Percentiles rank a stretch among this genome's conserved stretches.
These are phyloP conservation scores for Asterella californica DNA, from an alignment of 225 moss, liverwort and hornwort genomes.

Conservation along the genomic window DNA sequence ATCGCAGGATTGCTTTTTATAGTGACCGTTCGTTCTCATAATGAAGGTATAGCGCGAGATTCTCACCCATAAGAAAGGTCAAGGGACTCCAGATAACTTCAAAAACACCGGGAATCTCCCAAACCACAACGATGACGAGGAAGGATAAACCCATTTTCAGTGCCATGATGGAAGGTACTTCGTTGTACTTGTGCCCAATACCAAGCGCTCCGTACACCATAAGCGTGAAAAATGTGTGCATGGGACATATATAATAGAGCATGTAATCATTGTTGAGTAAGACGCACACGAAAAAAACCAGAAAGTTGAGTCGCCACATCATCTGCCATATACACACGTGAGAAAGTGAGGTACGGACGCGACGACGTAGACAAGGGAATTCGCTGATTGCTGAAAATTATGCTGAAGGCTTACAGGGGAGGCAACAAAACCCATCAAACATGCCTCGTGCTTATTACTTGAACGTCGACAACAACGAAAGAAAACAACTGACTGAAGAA, in stretches of 20 bases:
- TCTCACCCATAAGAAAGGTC: conserved; percentile 75
- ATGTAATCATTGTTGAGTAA: conserved; percentile 93
- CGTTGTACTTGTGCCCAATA: conserved; percentile 82
- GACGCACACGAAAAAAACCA: conserved; percentile 84
- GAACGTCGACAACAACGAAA: neutral
- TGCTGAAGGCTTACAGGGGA: neutral
- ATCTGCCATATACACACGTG: conserved; percentile 48
- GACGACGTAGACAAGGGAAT: neutral
- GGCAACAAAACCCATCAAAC: no score
- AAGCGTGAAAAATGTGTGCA: conserved; percentile 99
- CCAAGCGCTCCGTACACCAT: conserved; percentile 88
- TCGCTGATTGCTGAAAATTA: neutral
- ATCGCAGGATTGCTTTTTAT: neutral
- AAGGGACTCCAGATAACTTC: conserved; percentile 82
- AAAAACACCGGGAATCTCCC: conserved; percentile 96
- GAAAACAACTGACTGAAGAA: neutral
- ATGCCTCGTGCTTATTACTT: neutral
- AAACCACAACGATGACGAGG: conserved; percentile 57
- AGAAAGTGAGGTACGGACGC: neutral
- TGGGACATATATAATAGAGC: conserved; percentile 99
- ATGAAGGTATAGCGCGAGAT: neutral
- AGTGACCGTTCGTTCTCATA: neutral
- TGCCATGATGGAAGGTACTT: conserved; percentile 80
- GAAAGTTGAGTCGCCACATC: conserved; percentile 99
- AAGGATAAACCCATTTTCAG: conserved; percentile 56